Evolutionary conservation across 768 basidiomycete species (phyloP), one percentile per base, ranked within the genome.

Genomic region (Mycena vitilis): DNA sequence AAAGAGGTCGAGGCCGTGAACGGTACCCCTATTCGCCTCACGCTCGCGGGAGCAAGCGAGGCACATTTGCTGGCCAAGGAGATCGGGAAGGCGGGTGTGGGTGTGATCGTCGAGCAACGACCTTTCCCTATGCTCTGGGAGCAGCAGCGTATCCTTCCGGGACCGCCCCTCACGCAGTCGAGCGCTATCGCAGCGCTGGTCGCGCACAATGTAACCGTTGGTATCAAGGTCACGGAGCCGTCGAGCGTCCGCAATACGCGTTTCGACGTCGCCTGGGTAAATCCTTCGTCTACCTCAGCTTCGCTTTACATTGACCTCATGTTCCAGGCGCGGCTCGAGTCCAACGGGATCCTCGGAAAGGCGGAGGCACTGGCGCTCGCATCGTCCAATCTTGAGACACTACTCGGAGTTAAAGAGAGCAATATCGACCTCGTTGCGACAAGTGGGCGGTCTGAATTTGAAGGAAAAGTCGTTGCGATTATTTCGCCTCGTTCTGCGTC

Each of bases 61-160:
- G 83, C 84, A 11, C 84, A 89, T 76, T 77, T 91, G 2, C 78
- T 95, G 20, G 92, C 92, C 0, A 78, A 85, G 10, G 85, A 93
- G 62, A 86, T 94, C 22, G 86, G 84, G 2, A 70, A 78, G 40
- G 90, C 89, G 2, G 82, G 84, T 18, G 85, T 95, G 7, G 90
- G 90, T 40, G 91, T 95, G 25, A 85, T 95, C 47, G 78, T 95
- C 36, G 84, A 86, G 20, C 77, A 88, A 1, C 81, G 93, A 48
- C 87, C 91, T 0, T 91, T 84, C 80, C 92, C 93, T 1, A 67
- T 66, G 6, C 78, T 78, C 5, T 95, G 94, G 94, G 88, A 93
- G 60, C 75, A 83, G 60, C 82, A 85, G 52, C 82, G 40, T 68
- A 87, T 90, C 75, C 76, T 89, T 45, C 87, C 92, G 36, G 94